Evolutionary conservation across 148 eudicot species (phyloP), one percentile per base, ranked within the genome.

Genomic region (Vaccinium corymbosum): DNA sequence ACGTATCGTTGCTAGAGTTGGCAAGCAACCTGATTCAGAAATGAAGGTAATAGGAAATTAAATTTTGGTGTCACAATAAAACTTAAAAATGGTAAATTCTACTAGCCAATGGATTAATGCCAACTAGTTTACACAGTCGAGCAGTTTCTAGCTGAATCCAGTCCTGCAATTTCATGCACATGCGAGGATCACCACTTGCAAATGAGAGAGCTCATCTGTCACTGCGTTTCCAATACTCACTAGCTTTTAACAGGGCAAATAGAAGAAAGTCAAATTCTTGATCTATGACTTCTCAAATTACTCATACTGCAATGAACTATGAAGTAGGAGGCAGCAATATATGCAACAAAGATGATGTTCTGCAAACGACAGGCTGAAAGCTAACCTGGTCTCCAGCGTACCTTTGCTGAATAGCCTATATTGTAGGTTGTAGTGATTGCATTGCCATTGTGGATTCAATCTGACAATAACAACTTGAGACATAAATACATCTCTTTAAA

Each of bases 341-440:
- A 50, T 32, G 38, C 32, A 61, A 55, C 61, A 53, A 55, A 52
- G 53, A 82, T 61, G 64, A 71, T 25, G 22, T 29, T 79, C 70
- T 17, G 5, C 19, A 83, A 55, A 73, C 73, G 35, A 53, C 50
- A 70, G 81, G 82, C 56, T 17, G 81, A 83, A 61, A 29, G 19
- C 76, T 85, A 89, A 96, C 99, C 98, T 94, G 97, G 88, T 97
- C 95, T 86, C 98, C 99, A 82, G 99, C 95, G 85, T 93, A 94
- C 76, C 91, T 91, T 86, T 97, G 85, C 90, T 97, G 97, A 84
- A 97, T 92, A 89, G 95, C 98, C 90, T 97, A 94, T 82, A 97
- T 91, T 83, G 94, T 97, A 89, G 99, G 99, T 88, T 93, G 93
- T 91, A 97, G 74, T 48, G 99, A 97, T 78, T 93, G 92, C 97